Evolutionary conservation across 1,139 yeast genomes (phyloP).

Genomic region (Pichia cactophila): DNA sequence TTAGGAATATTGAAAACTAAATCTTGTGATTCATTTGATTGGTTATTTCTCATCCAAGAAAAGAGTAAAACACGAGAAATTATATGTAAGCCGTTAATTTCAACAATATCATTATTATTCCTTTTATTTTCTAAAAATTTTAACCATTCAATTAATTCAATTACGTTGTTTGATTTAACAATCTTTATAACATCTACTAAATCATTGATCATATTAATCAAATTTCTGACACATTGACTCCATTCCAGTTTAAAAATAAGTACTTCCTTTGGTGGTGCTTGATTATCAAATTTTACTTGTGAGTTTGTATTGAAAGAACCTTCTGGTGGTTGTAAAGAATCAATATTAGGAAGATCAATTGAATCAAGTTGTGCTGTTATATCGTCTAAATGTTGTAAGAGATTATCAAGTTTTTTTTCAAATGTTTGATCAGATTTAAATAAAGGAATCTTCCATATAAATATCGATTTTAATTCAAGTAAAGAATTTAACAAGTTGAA

Average conservation of each 20-base stretch:
- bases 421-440: conserved; percentile 5
- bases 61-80: conserved; percentile 50
- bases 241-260: conserved; percentile 24
- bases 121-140: conserved; percentile 25
- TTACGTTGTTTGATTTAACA: conserved; percentile 24
- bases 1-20: conserved; percentile 35
- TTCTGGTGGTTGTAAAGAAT: conserved; percentile 26
- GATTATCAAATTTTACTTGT: conserved; percentile 47
- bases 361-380: conserved; percentile 1
- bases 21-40: conserved; percentile 43
- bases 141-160: conserved; percentile 35
- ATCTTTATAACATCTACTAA: conserved; percentile 27
- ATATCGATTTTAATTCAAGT: conserved; percentile 5
- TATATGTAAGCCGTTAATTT: conserved; percentile 35
- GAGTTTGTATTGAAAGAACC: conserved; percentile 46
- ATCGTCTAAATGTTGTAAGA: conserved; percentile 3
- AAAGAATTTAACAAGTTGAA: conserved; percentile 8
- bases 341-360: conserved; percentile 3
- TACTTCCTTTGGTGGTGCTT: conserved; percentile 37
- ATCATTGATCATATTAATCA: conserved; percentile 34
- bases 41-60: conserved; percentile 3
- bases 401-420: neutral
- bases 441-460: conserved; percentile 7
- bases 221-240: conserved; percentile 27
- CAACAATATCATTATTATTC: conserved; percentile 19